Evolutionary conservation across 768 basidiomycete species (phyloP), one percentile per base, ranked within the genome.

Genomic region (Lentinus tigrinus): DNA sequence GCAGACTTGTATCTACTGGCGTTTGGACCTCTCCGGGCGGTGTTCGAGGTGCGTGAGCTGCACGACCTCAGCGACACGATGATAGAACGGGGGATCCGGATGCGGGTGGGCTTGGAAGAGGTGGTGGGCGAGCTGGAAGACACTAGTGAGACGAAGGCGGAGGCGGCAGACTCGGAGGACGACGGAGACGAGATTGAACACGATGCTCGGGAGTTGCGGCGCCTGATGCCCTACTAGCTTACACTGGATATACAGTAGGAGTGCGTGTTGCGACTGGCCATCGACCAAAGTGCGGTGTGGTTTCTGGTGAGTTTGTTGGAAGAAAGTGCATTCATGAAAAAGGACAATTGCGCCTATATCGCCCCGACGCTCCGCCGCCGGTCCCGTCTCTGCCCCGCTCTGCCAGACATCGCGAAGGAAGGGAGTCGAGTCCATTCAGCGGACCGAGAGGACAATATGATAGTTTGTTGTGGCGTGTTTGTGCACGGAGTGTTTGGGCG

Each of bases 1-100:
- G 60, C 68, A 93, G 91, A 85, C 47, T 71, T 93, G 44, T 92
- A 93, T 77, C 73, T 93, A 60, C 63, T 91, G 46, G 91, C 90
- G 17, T 93, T 92, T 72, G 84, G 85, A 52, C 80, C 83, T 3
- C 75, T 93, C 54, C 81, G 91, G 27, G 68, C 74, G 3, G 85
- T 80, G 48, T 93, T 93, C 70, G 78, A 73, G 47, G 63, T 72
- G 17, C 72, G 73, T 16, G 91, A 93, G 69, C 74, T 93, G 61
- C 78, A 77, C 50, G 76, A 67, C 21, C 78, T 88, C 52, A 85
- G 77, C 47, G 89, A 91, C 55, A 81, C 81, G 3, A 93, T 93
- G 91, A 86, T 79, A 5, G 91, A 93, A 68, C 74, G 88, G 38
- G 87, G 85, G 3, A 65, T 93, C 23, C 81, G 91, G 46, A 72